Evolutionary conservation across 495 filamentous ascomycete genomes (phyloP).

Genomic region (Lasiosphaeris hirsuta): DNA sequence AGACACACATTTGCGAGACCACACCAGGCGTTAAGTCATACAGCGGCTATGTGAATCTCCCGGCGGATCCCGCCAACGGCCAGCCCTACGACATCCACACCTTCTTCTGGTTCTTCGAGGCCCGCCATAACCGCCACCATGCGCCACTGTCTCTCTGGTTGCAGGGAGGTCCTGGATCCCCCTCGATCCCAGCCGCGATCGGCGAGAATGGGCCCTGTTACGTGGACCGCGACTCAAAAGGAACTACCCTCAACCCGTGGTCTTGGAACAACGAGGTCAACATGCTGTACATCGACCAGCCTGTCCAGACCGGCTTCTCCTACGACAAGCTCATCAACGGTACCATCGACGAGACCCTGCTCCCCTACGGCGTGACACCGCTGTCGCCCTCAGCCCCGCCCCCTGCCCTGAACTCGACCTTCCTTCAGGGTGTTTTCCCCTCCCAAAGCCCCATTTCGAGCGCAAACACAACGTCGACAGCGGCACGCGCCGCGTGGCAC

Average conservation of each 20-base stretch:
- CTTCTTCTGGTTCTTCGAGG: conserved; percentile 17
- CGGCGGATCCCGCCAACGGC: background rate
- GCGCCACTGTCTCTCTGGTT: conserved; percentile 25
- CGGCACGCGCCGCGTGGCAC: conserved; percentile 58
- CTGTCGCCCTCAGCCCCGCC: background rate
- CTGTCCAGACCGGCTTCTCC: conserved; percentile 45
- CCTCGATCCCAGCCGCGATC: conserved; percentile 62
- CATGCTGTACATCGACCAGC: conserved; percentile 35
- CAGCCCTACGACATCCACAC: conserved; percentile 3
- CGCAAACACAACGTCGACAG: conserved; percentile 50
- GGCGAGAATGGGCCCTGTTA: conserved; percentile 61
- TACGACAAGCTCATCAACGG: conserved; percentile 45
- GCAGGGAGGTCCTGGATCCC: conserved; percentile 55
- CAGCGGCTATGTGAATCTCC: conserved; percentile 8
- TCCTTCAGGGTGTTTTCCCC: conserved; percentile 32
- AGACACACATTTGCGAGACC: conserved; percentile 7
- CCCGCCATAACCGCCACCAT: background rate
- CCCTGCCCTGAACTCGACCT: conserved; percentile 35
- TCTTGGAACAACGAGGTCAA: conserved; percentile 20
- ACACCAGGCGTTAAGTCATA: conserved; percentile 7
- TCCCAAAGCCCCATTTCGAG: conserved; percentile 50
- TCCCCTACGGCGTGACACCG: conserved; percentile 28
- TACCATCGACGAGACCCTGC: background rate
- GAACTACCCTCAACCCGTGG: conserved; percentile 16
- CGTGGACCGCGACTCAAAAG: conserved; percentile 34